Conservation (phyloP, 805 yeast genomes). For the Candida nitratophila region DNA sequence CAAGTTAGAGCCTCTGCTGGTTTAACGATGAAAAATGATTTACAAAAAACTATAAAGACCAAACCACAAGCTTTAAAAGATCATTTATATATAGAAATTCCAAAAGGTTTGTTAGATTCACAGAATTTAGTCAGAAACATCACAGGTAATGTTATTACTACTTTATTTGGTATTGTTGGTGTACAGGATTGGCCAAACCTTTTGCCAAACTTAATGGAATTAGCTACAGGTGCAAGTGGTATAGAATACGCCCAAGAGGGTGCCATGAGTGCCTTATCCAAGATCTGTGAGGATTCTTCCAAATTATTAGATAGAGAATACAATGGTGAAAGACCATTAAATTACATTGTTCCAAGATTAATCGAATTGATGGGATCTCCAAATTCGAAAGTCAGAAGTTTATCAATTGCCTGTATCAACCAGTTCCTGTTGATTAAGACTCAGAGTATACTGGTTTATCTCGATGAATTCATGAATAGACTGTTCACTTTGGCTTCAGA, state of each 20-base stretch:
- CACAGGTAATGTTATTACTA: constrained; percentile 84
- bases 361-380: constrained; percentile 41
- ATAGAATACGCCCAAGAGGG: constrained; percentile 51
- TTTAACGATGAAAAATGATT: constrained; percentile 67
- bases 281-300: constrained; percentile 86
- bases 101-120: constrained; percentile 43
- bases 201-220: constrained; percentile 58
- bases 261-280: constrained; percentile 72
- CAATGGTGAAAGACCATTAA: constrained; percentile 61
- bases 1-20: constrained; percentile 86
- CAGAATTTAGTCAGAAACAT: constrained; percentile 71
- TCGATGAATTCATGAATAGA: constrained; percentile 59
- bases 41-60: constrained; percentile 34
- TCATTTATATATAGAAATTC: constrained; percentile 28
- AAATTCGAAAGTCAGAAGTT: constrained; percentile 46
- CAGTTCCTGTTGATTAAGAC: constrained; percentile 65
- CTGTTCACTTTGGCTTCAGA: constrained; percentile 68
- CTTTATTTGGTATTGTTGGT: constrained; percentile 64
- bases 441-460: constrained; percentile 53
- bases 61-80: constrained; percentile 24
- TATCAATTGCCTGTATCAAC: constrained; percentile 64
- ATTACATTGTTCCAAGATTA: constrained; percentile 59
- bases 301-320: constrained; percentile 56
- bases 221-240: constrained; percentile 44
- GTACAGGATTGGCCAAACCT: constrained; percentile 67